phyloP scores from a whole-genome alignment of 2,329 filamentous ascomycete species.

The Neopestalotiopsis sp. region DNA sequence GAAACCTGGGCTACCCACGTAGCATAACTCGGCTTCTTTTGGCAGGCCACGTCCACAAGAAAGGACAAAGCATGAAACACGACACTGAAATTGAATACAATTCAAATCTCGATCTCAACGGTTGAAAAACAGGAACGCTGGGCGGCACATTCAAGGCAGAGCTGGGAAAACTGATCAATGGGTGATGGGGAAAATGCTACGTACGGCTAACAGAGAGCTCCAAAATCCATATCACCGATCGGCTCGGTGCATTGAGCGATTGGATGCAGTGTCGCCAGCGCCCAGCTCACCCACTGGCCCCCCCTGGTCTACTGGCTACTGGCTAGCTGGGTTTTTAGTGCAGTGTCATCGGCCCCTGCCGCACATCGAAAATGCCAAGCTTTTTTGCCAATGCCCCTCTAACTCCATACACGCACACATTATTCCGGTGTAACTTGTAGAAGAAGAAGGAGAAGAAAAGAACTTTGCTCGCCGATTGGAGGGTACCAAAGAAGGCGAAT shows the following conservation, averaged over 20 bases:
- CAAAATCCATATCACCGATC: background rate
- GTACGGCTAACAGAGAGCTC: background rate
- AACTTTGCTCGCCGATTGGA: background rate
- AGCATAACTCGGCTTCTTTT: background rate
- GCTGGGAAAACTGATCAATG: too few species aligned
- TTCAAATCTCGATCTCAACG: background rate
- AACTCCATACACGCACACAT: background rate
- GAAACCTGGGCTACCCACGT: background rate
- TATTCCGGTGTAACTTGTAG: background rate
- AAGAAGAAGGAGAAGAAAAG: background rate
- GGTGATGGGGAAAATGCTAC: too few species aligned
- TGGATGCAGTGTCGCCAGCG: background rate
- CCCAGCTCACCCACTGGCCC: background rate
- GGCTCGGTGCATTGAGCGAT: background rate
- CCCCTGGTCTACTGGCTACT: too few species aligned
- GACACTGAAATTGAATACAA: background rate
- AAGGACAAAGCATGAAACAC: background rate
- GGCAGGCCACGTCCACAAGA: background rate
- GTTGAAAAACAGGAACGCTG: background rate
- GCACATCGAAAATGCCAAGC: constrained; percentile 2
- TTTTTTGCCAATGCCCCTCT: background rate
- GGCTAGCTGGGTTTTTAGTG: background rate
- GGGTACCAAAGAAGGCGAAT: too few species aligned
- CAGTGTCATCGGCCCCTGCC: background rate
- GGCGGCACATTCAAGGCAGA: background rate